These are phyloP conservation scores for Xylaria sp. DNA, from an alignment of 2,329 filamentous ascomycete genomes.

Conservation along the genomic window DNA sequence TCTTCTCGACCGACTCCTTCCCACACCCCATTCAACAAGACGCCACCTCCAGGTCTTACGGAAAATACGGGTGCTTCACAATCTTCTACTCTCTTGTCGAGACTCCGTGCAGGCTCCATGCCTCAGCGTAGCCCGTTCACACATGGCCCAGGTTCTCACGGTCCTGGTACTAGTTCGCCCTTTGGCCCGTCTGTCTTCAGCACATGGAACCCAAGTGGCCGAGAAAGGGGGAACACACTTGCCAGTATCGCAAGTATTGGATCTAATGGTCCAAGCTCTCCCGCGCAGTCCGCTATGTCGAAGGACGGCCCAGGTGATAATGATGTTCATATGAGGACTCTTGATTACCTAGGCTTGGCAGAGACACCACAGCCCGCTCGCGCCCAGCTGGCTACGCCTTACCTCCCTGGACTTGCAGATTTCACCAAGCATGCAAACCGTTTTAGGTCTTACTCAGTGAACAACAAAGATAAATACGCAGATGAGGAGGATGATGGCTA, in stretches of 20 bases:
- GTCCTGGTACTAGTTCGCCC: constrained; percentile 63
- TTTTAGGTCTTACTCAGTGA: constrained; percentile 97
- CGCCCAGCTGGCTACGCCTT: constrained; percentile 75
- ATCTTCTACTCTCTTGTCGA: constrained; percentile 78
- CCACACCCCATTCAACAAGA: constrained; percentile 85
- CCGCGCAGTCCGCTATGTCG: constrained; percentile 83
- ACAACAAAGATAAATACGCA: constrained; percentile 96
- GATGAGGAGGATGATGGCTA: constrained; percentile 85
- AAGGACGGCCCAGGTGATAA: constrained; percentile 83
- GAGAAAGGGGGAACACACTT: constrained; percentile 85
- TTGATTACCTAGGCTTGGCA: constrained; percentile 94
- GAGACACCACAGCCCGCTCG: constrained; percentile 86
- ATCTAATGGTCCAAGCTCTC: constrained; percentile 88
- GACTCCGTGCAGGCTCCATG: constrained; percentile 91
- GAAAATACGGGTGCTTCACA: constrained; percentile 53
- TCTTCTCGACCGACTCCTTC: constrained; percentile 85
- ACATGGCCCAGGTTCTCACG: constrained; percentile 58
- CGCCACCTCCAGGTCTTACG: constrained; percentile 62
- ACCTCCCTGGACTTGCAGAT: constrained; percentile 76
- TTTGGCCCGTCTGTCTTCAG: constrained; percentile 93
- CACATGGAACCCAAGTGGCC: constrained; percentile 75
- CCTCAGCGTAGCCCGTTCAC: constrained; percentile 79
- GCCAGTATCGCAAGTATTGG: constrained; percentile 82
- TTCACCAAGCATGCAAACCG: constrained; percentile 80
- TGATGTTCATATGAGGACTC: constrained; percentile 84